A percentile compares a stretch with the other conserved stretches of the same genome.
These are phyloP conservation scores for Margaritispora aquatica DNA, from an alignment of 495 filamentous ascomycete species.

Conservation along the genomic window DNA sequence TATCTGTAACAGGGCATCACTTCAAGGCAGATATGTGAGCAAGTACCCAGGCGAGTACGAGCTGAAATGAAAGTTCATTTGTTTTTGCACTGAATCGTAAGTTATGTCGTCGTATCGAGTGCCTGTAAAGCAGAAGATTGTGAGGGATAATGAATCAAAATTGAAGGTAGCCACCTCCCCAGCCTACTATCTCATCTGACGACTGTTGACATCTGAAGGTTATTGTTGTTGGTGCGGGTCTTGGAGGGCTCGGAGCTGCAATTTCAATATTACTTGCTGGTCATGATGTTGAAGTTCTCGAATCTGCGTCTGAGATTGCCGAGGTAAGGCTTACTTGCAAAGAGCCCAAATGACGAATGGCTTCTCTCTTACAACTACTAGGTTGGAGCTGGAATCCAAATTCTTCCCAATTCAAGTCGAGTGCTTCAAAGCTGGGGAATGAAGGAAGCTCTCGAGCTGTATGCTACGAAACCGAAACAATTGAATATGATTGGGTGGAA, in stretches of 20 bases:
- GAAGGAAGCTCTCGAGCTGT: conserved; percentile 21
- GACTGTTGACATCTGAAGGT: conserved; percentile 25
- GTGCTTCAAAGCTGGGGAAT: conserved; percentile 43
- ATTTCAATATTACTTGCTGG: conserved; percentile 53
- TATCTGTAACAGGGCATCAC: background rate
- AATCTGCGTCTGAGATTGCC: conserved; percentile 53
- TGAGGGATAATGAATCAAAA: conserved; percentile 5
- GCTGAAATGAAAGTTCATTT: background rate
- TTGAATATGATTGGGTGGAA: conserved; percentile 15
- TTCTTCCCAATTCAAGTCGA: conserved; percentile 46
- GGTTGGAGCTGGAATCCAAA: conserved; percentile 54
- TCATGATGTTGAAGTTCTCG: conserved; percentile 56
- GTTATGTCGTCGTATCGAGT: conserved; percentile 5
- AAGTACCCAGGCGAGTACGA: background rate
- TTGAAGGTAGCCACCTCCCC: conserved; percentile 2
- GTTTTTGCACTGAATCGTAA: background rate
- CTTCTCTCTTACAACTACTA: conserved; percentile 14
- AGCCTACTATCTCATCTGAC: background rate
- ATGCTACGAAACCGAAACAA: conserved; percentile 30
- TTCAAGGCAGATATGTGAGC: background rate
- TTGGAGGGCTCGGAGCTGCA: conserved; percentile 61
- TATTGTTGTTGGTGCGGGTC: conserved; percentile 59
- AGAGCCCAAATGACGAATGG: no score
- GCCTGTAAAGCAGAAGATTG: conserved; percentile 9
- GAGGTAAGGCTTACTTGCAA: conserved; percentile 35